A percentile compares a stretch with the other conserved stretches of the same genome.
Evolutionary conservation across 1,139 yeast species (phyloP).

Genomic region (Candida buenavistaensis): DNA sequence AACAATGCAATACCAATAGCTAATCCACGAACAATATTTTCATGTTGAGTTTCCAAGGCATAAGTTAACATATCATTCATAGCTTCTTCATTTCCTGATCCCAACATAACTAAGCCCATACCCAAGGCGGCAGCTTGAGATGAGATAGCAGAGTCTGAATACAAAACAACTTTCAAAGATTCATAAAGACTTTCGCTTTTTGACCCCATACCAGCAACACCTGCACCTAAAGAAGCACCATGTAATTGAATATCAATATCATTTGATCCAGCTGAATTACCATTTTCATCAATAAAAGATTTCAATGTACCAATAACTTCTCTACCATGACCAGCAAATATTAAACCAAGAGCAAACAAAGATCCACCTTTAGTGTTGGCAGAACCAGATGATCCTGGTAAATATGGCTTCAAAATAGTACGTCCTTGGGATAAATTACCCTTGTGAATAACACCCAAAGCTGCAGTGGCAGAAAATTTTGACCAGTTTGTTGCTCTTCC

Average conservation of each 20-base stretch:
- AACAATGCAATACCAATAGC: conserved; percentile 88
- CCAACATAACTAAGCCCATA: conserved; percentile 95
- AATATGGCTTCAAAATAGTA: conserved; percentile 82
- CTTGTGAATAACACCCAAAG: conserved; percentile 94
- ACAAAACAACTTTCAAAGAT: conserved; percentile 79
- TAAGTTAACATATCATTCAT: conserved; percentile 83
- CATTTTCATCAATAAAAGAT: conserved; percentile 68
- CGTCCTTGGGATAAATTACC: conserved; percentile 93
- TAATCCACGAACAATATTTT: conserved; percentile 87
- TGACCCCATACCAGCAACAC: conserved; percentile 97
- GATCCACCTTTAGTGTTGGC: conserved; percentile 96
- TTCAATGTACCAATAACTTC: conserved; percentile 83
- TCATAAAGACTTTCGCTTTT: conserved; percentile 75
- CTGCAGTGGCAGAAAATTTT: conserved; percentile 96
- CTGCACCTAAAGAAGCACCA: conserved; percentile 95
- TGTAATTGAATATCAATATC: conserved; percentile 88
- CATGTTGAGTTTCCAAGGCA: conserved; percentile 96
- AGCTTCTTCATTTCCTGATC: conserved; percentile 78
- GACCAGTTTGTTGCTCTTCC: conserved; percentile 99
- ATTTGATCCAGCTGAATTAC: conserved; percentile 63
- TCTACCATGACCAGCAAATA: conserved; percentile 94
- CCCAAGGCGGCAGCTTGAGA: conserved; percentile 97
- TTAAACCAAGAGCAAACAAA: conserved; percentile 86
- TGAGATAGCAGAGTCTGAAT: conserved; percentile 88
- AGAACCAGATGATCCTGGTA: conserved; percentile 81